Evolutionary conservation across 2,329 filamentous ascomycete genomes (phyloP).

Genomic region (Fusarium cicatricum): DNA sequence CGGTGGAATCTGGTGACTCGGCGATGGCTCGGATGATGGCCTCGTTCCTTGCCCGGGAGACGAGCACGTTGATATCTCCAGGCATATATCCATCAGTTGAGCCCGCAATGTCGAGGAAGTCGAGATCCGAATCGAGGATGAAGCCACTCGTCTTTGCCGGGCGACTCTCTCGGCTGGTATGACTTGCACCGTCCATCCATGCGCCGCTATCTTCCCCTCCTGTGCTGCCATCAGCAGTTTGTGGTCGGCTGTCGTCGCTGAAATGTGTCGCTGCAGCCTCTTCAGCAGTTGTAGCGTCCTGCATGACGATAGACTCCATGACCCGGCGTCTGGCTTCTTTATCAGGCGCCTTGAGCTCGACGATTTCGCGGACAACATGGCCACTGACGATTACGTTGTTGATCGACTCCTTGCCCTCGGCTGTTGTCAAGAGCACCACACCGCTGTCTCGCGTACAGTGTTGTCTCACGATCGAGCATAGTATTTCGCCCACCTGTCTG

Average conservation of each 20-base stretch:
- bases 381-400: conserved; percentile 91
- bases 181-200: conserved; percentile 80
- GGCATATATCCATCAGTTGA: conserved; percentile 99
- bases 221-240: conserved; percentile 63
- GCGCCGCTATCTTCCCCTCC: conserved; percentile 66
- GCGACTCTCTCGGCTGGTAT: conserved; percentile 54
- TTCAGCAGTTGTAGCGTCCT: conserved; percentile 55
- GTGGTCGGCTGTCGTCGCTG: conserved; percentile 61
- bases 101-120: conserved; percentile 91
- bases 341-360: conserved; percentile 87
- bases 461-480: conserved; percentile 83
- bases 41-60: conserved; percentile 88
- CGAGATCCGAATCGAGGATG: conserved; percentile 76
- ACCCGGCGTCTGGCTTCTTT: conserved; percentile 89
- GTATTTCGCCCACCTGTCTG: conserved; percentile 87
- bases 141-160: conserved; percentile 66
- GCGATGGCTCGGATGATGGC: conserved; percentile 85
- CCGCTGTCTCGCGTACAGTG: conserved; percentile 82
- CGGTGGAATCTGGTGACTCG: conserved; percentile 56
- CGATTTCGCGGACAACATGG: conserved; percentile 90
- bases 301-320: conserved; percentile 78
- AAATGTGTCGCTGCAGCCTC: conserved; percentile 47
- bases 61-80: conserved; percentile 85
- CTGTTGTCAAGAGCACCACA: conserved; percentile 88
- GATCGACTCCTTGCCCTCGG: conserved; percentile 90